phyloP scores from a whole-genome alignment of 192 early-diverging fungal species.

The Umbelopsis sp. region DNA sequence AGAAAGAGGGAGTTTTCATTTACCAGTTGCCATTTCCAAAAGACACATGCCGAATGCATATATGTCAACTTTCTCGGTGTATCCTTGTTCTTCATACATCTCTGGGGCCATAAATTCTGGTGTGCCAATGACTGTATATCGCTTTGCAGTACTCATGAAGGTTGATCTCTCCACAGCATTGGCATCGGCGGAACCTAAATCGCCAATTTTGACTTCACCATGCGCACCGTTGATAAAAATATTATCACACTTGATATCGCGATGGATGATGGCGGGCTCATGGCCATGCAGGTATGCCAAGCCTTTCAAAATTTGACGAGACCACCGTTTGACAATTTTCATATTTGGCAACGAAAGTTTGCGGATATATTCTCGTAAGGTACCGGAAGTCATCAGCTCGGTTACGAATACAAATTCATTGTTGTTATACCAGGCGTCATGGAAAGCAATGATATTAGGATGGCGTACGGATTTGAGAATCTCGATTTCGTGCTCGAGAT shows the following conservation, averaged over 20 bases:
- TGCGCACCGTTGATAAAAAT: slow-evolving; percentile 91
- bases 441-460: slow-evolving; percentile 82
- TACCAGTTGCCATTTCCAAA: slow-evolving; percentile 67
- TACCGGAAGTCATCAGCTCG: slow-evolving; percentile 88
- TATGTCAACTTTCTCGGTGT: slow-evolving; percentile 87
- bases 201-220: slow-evolving; percentile 87
- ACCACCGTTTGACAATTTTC: slow-evolving; percentile 80
- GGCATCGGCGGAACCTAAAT: slow-evolving; percentile 85
- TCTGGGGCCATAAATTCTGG: slow-evolving; percentile 93
- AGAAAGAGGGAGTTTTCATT: background rate
- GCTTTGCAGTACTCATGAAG: slow-evolving; percentile 78
- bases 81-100: slow-evolving; percentile 82
- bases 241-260: slow-evolving; percentile 75
- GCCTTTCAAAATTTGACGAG: slow-evolving; percentile 78
- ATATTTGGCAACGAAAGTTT: slow-evolving; percentile 72
- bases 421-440: slow-evolving; percentile 64
- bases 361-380: slow-evolving; percentile 74
- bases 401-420: slow-evolving; percentile 82
- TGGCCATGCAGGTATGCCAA: slow-evolving; percentile 78
- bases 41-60: slow-evolving; percentile 90
- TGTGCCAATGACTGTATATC: slow-evolving; percentile 79
- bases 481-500: slow-evolving; percentile 53
- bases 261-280: slow-evolving; percentile 83
- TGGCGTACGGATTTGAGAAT: slow-evolving; percentile 79
- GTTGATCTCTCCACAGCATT: slow-evolving; percentile 84